Evolutionary conservation across 2,329 filamentous ascomycete species (phyloP), one percentile per base, ranked within the genome.

Genomic region (Colletotrichum noveboracense): DNA sequence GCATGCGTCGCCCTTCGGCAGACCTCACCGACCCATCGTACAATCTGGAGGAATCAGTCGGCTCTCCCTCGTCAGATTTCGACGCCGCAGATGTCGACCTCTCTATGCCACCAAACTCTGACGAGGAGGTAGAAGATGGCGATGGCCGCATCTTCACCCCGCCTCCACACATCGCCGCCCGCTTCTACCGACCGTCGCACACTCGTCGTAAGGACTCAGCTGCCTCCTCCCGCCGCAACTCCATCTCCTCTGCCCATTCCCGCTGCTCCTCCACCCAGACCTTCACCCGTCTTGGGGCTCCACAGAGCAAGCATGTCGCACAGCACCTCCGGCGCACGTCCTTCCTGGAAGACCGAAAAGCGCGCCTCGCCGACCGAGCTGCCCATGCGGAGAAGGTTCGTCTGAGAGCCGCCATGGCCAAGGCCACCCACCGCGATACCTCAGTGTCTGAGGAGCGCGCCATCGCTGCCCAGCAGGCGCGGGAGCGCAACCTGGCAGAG

Each of bases 381-480:
- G 94, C 94, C 9, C 94, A 97, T 83, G 95, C 94, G 26, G 95
- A 97, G 84, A 95, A 96, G 82, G 95, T 97, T 18, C 93, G 95
- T 67, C 85, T 95, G 76, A 90, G 94, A 43, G 94, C 94, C 58
- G 94, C 94, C 12, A 84, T 94, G 73, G 94, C 92, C 75, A 96
- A 95, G 84, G 92, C 94, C 4, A 89, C 92, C 8, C 91, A 92
- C 3, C 88, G 90, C 24, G 91, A 93, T 78, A 91, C 87, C 36
- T 91, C 90, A 4, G 89, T 92, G 70, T 94, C 93, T 60, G 94
- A 96, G 82, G 94, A 96, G 83, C 89, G 93, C 66, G 94, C 94
- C 5, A 85, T 96, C 74, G 95, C 95, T 7, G 95, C 94, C 7
- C 92, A 95, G 77, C 91, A 95, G 78, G 93, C 94, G 1, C 90